Evolutionary conservation across 371 early-diverging fungal genomes (phyloP).

Genomic region (Syncephalastrum monosporum): DNA sequence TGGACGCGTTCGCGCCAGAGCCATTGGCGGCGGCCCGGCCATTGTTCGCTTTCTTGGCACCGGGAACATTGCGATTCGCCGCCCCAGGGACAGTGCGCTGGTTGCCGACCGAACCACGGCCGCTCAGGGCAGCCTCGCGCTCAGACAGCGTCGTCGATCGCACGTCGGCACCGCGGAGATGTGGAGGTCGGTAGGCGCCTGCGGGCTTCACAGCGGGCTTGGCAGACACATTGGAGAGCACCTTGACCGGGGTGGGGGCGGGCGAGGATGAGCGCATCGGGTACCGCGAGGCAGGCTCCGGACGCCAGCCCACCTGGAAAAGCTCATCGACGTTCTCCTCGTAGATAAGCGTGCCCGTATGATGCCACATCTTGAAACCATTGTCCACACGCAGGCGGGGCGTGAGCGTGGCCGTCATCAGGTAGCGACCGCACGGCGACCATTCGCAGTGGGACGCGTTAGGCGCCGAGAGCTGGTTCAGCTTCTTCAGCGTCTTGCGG

Average conservation of each 20-base stretch:
- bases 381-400: slow-evolving; percentile 97
- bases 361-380: slow-evolving; percentile 95
- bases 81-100: slow-evolving; percentile 39
- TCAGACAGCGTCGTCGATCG: slow-evolving; percentile 47
- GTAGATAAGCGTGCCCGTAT: slow-evolving; percentile 84
- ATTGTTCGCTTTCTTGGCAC: slow-evolving; percentile 45
- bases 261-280: slow-evolving; percentile 73
- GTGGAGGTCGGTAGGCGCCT: slow-evolving; percentile 82
- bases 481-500: slow-evolving; percentile 75
- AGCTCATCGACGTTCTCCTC: slow-evolving; percentile 78
- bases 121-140: slow-evolving; percentile 32
- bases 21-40: background rate
- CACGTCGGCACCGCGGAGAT: slow-evolving; percentile 59
- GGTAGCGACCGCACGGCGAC: slow-evolving; percentile 89
- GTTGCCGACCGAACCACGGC: slow-evolving; percentile 23
- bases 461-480: slow-evolving; percentile 76
- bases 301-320: slow-evolving; percentile 82
- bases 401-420: slow-evolving; percentile 91
- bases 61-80: background rate
- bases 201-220: slow-evolving; percentile 42
- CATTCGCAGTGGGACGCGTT: slow-evolving; percentile 88
- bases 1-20: slow-evolving; percentile 13
- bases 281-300: slow-evolving; percentile 60
- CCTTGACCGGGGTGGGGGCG: slow-evolving; percentile 51
- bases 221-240: slow-evolving; percentile 22